These are phyloP conservation scores for Echinochloa phyllopogon DNA, from an alignment of 176 grass and related monocot genomes.

Conservation along the genomic window DNA sequence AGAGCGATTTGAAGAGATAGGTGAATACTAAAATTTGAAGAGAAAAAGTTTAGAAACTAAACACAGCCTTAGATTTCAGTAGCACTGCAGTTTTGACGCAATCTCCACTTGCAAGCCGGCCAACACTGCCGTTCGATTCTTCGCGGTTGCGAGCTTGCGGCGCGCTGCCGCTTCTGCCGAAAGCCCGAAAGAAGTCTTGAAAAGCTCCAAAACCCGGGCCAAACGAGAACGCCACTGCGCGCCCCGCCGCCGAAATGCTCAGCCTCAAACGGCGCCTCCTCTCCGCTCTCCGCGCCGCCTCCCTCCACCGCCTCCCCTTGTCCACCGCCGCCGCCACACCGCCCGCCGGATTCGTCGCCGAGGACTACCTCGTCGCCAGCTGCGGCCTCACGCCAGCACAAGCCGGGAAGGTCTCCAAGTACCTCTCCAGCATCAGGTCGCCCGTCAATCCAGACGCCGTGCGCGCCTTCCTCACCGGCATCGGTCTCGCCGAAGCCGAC, in stretches of 20 bases:
- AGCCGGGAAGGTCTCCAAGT: slow-evolving; percentile 18
- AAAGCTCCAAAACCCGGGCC: too few relatives aligned
- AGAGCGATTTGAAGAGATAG: too few relatives aligned
- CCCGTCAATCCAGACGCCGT: neutral
- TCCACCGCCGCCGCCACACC: neutral
- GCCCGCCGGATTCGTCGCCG: neutral
- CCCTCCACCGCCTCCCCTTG: neutral
- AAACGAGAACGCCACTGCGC: neutral
- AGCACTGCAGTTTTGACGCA: too few relatives aligned
- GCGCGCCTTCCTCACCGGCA: slow-evolving; percentile 10
- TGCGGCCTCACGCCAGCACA: slow-evolving; percentile 42
- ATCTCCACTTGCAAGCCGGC: too few relatives aligned
- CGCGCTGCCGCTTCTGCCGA: too few relatives aligned
- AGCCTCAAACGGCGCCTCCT: neutral
- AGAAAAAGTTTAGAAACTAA: too few relatives aligned
- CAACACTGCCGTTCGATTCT: too few relatives aligned
- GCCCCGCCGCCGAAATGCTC: slow-evolving; percentile 8
- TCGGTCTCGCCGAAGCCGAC: slow-evolving; percentile 26
- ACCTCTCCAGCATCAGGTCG: neutral
- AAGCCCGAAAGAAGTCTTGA: too few relatives aligned
- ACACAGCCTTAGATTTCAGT: too few relatives aligned
- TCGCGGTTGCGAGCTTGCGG: too few relatives aligned
- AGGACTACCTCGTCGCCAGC: slow-evolving; percentile 43
- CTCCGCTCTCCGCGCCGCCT: neutral
- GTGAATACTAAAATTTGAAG: too few relatives aligned